A percentile compares a stretch with the other conserved stretches of the same genome.
Evolutionary conservation across 768 basidiomycete genomes (phyloP).

Genomic region (Amanita brunnescens): DNA sequence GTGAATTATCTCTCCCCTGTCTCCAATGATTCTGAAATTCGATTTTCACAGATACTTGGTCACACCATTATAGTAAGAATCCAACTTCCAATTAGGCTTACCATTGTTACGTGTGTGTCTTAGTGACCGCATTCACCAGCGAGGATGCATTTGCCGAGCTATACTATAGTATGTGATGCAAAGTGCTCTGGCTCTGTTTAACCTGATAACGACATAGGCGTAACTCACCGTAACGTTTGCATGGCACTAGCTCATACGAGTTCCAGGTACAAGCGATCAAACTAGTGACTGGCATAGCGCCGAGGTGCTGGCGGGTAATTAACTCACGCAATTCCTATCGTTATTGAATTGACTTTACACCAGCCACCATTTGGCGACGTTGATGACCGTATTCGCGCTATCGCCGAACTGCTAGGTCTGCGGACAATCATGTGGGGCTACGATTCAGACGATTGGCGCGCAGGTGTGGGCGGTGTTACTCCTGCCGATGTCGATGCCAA

Average conservation of each 20-base stretch:
- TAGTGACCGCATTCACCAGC: slow-evolving; percentile 54
- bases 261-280: slow-evolving; percentile 44
- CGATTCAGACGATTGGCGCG: slow-evolving; percentile 70
- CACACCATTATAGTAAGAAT: slow-evolving; percentile 43
- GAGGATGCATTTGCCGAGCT: slow-evolving; percentile 69
- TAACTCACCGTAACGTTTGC: slow-evolving; percentile 7
- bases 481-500: slow-evolving; percentile 38
- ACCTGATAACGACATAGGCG: slow-evolving; percentile 10
- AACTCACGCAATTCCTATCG: background rate
- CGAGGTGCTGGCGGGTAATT: slow-evolving; percentile 52
- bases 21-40: background rate
- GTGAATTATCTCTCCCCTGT: slow-evolving; percentile 18
- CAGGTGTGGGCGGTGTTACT: slow-evolving; percentile 36
- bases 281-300: slow-evolving; percentile 45
- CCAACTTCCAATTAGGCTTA: background rate
- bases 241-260: background rate
- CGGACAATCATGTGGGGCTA: slow-evolving; percentile 68
- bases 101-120: background rate
- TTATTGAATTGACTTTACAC: background rate
- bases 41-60: slow-evolving; percentile 43
- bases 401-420: slow-evolving; percentile 58
- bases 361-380: slow-evolving; percentile 61
- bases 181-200: background rate
- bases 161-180: slow-evolving; percentile 48
- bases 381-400: slow-evolving; percentile 69